Conservation (phyloP, 331 rosid species). For the Saraca asoca region DNA sequence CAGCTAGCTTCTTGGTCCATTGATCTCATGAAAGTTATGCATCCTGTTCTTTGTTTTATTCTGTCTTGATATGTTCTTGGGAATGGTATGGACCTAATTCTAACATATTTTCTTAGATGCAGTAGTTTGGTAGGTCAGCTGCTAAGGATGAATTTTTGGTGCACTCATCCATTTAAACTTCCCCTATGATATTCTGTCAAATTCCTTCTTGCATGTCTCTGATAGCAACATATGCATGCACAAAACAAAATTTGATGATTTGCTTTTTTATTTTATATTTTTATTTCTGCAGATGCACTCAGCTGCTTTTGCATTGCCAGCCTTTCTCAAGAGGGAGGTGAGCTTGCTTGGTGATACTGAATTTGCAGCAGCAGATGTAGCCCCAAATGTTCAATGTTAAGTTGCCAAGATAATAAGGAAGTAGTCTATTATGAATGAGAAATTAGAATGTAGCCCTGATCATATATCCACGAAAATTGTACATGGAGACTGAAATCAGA, state of each 20-base stretch:
- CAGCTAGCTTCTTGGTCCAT: too few species aligned
- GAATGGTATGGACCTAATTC: too few species aligned
- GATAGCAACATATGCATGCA: neutral
- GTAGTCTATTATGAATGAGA: slow-evolving; percentile 23
- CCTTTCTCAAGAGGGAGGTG: slow-evolving; percentile 73
- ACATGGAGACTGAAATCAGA: slow-evolving; percentile 2
- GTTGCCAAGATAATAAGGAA: slow-evolving; percentile 17
- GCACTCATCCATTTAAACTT: too few species aligned
- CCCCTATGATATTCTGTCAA: too few species aligned
- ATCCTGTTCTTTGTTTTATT: too few species aligned
- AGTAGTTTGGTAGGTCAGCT: too few species aligned
- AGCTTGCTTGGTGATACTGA: slow-evolving; percentile 38
- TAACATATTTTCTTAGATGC: too few species aligned
- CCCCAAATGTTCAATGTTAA: slow-evolving; percentile 11
- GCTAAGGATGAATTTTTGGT: too few species aligned
- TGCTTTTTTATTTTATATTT: neutral
- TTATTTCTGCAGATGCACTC: slow-evolving; percentile 60
- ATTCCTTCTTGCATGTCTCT: too few species aligned
- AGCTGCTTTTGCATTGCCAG: slow-evolving; percentile 90
- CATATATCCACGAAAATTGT: slow-evolving; percentile 25
- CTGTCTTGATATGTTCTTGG: too few species aligned
- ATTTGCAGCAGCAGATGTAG: slow-evolving; percentile 29
- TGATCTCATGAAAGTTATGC: too few species aligned
- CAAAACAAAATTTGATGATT: neutral
- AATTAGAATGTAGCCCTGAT: slow-evolving; percentile 14